Evolutionary conservation across 2,329 filamentous ascomycete species (phyloP).

Genomic region (Fusarium subglutinans): DNA sequence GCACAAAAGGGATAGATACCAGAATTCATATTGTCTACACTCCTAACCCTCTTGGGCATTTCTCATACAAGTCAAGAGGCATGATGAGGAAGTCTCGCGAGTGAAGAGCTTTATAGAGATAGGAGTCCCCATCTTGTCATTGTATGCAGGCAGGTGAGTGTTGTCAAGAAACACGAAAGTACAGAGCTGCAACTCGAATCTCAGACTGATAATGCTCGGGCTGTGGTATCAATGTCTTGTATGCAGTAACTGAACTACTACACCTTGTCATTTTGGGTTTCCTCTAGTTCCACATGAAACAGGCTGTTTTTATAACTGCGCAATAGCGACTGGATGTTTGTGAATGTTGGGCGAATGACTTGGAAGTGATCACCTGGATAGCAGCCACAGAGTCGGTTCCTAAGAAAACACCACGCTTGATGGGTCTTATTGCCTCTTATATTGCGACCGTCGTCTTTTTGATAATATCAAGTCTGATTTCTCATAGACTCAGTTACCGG

Average conservation of each 20-base stretch:
- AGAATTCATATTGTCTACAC: background rate
- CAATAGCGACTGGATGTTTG: background rate
- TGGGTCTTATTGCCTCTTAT: background rate
- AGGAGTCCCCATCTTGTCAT: background rate
- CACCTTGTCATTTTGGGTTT: background rate
- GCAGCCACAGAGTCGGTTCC: background rate
- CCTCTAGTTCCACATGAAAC: background rate
- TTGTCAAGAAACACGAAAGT: background rate
- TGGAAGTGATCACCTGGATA: background rate
- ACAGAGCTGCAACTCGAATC: background rate
- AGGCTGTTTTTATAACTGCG: background rate
- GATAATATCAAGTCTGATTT: background rate
- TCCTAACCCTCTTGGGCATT: background rate
- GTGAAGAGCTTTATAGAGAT: too few species aligned
- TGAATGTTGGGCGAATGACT: background rate
- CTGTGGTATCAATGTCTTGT: background rate
- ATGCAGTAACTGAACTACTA: background rate
- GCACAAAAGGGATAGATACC: background rate
- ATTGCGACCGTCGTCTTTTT: background rate
- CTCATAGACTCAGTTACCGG: background rate
- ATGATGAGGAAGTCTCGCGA: background rate
- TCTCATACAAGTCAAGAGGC: background rate
- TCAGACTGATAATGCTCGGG: background rate
- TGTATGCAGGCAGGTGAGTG: too few species aligned
- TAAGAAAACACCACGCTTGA: background rate